Evolutionary conservation across 768 basidiomycete genomes (phyloP).

Genomic region (Podaxis sp.): DNA sequence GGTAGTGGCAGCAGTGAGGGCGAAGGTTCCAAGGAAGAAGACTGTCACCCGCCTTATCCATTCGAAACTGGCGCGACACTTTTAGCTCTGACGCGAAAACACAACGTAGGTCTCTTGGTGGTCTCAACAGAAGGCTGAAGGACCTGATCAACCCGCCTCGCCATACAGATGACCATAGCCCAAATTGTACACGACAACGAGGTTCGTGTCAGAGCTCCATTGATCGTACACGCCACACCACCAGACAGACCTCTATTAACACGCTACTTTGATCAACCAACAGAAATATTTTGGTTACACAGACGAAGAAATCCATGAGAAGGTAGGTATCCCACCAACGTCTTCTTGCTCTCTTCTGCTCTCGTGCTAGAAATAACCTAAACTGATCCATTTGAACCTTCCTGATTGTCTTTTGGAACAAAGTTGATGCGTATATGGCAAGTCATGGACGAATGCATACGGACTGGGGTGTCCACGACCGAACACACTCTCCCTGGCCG

Average conservation of each 20-base stretch:
- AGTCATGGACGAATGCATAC: slow-evolving; percentile 93
- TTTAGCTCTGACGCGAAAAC: slow-evolving; percentile 67
- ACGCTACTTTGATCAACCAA: not conserved
- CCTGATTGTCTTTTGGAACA: not conserved
- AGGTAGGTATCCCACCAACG: slow-evolving; percentile 36
- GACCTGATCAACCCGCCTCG: not conserved
- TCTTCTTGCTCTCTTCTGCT: not conserved
- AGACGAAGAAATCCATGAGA: slow-evolving; percentile 68
- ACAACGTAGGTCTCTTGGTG: slow-evolving; percentile 59
- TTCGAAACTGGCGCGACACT: slow-evolving; percentile 76
- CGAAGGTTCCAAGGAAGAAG: slow-evolving; percentile 7
- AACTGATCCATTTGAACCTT: not conserved
- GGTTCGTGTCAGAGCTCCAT: slow-evolving; percentile 21
- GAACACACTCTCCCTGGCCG: slow-evolving; percentile 87
- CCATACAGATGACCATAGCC: slow-evolving; percentile 78
- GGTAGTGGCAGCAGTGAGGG: not conserved
- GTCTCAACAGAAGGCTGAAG: not conserved
- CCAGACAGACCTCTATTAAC: not conserved
- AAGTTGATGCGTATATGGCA: slow-evolving; percentile 75
- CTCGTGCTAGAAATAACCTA: not conserved
- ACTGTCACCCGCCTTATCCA: slow-evolving; percentile 73
- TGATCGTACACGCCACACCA: not conserved
- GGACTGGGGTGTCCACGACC: slow-evolving; percentile 72
- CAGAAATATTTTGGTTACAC: slow-evolving; percentile 67
- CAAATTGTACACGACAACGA: slow-evolving; percentile 95